phyloP scores from a whole-genome alignment of 1,284 basidiomycete species.

The Apiotrichum domesticum region DNA sequence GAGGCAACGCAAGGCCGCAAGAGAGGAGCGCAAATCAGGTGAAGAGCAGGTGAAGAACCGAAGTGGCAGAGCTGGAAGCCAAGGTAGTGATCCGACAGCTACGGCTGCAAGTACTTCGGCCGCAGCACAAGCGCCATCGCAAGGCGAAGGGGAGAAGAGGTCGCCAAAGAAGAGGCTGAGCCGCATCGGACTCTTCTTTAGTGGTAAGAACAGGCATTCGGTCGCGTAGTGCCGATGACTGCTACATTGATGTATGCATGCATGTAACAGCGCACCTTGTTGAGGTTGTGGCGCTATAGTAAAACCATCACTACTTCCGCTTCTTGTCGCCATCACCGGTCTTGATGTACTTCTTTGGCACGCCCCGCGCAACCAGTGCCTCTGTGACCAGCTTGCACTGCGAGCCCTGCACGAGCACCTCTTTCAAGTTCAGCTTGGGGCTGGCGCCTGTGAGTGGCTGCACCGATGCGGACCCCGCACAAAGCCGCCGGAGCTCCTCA shows the following conservation, averaged over 20 bases:
- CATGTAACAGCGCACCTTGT: no score
- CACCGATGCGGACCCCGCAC: conserved; percentile 66
- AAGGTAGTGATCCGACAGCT: no score
- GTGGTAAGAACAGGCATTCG: no score
- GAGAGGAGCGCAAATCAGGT: neutral
- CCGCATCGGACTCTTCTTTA: no score
- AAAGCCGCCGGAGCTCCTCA: conserved; percentile 67
- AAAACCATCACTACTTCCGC: neutral
- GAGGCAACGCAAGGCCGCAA: neutral
- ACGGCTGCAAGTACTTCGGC: no score
- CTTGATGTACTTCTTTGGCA: conserved; percentile 74
- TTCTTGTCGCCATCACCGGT: conserved; percentile 38
- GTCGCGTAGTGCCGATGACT: no score
- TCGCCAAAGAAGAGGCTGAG: no score
- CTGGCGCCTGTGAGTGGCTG: conserved; percentile 41
- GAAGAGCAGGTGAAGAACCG: neutral
- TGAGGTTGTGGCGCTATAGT: no score
- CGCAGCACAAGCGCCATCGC: no score
- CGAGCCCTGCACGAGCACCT: conserved; percentile 76
- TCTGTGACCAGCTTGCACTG: conserved; percentile 63
- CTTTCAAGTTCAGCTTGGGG: conserved; percentile 48
- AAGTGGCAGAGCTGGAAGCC: no score
- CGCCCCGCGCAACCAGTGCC: conserved; percentile 60
- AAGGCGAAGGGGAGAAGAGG: no score
- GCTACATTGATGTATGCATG: no score